These are phyloP conservation scores for Hypoxylon rickii DNA, from an alignment of 495 filamentous ascomycete genomes.

Conservation along the genomic window DNA sequence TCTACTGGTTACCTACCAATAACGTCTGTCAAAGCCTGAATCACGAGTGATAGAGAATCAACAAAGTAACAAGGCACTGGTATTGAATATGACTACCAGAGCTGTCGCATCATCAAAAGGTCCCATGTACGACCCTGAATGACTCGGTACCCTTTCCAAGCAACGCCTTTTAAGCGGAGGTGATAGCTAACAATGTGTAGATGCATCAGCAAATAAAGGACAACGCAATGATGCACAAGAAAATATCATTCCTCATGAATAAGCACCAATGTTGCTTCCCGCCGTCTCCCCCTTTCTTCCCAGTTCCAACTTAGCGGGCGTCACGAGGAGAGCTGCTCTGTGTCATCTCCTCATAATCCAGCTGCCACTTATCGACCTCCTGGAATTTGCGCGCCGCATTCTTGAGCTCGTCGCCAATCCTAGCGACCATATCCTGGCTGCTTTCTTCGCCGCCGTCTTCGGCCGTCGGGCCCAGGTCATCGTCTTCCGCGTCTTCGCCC, in stretches of 20 bases:
- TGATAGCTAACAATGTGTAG: neutral
- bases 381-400: slow-evolving; percentile 54
- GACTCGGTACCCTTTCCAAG: neutral
- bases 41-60: too few species aligned
- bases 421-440: slow-evolving; percentile 37
- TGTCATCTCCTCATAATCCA: slow-evolving; percentile 52
- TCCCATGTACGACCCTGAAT: neutral
- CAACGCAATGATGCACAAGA: neutral
- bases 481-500: slow-evolving; percentile 31
- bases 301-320: slow-evolving; percentile 35
- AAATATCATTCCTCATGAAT: slow-evolving; percentile 13
- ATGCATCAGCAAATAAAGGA: slow-evolving; percentile 3
- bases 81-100: too few species aligned
- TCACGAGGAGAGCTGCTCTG: slow-evolving; percentile 42
- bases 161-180: neutral
- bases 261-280: slow-evolving; percentile 1
- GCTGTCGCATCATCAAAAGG: neutral
- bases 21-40: too few species aligned
- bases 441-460: slow-evolving; percentile 17
- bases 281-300: neutral
- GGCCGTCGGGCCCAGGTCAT: neutral
- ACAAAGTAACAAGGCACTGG: too few species aligned
- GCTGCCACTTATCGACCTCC: slow-evolving; percentile 56
- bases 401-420: slow-evolving; percentile 47
- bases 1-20: too few species aligned